Conservation (phyloP, 2,329 filamentous ascomycete genomes). For the Pseudonectria foliicola region DNA sequence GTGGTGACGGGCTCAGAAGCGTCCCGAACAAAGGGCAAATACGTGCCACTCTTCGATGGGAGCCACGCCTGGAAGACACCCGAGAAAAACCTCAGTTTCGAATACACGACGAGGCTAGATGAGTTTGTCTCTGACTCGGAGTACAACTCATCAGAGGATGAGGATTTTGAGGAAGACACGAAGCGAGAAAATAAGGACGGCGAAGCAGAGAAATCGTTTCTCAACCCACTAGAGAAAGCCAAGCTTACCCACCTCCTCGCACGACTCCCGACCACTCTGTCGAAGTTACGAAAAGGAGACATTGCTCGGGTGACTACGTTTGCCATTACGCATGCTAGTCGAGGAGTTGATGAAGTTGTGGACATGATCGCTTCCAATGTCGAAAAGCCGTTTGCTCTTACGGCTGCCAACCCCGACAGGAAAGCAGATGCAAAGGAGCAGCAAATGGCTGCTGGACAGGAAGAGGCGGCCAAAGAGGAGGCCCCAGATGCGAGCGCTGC, state of each 20-base stretch:
- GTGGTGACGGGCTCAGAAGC: constrained; percentile 60
- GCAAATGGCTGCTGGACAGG: constrained; percentile 18
- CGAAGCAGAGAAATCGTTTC: constrained; percentile 53
- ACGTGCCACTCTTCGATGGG: constrained; percentile 65
- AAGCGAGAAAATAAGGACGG: constrained; percentile 37
- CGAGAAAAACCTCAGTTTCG: constrained; percentile 65
- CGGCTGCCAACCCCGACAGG: constrained; percentile 58
- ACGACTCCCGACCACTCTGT: constrained; percentile 68
- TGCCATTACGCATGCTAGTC: constrained; percentile 78
- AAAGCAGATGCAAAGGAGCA: constrained; percentile 31
- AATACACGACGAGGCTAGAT: constrained; percentile 68
- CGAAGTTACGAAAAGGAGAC: constrained; percentile 73
- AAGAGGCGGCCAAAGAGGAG: constrained; percentile 34
- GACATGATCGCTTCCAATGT: constrained; percentile 80
- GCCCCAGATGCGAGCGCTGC: constrained; percentile 59
- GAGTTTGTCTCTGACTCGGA: constrained; percentile 79
- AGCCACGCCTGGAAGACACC: constrained; percentile 73
- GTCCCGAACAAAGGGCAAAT: constrained; percentile 41
- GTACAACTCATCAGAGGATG: constrained; percentile 82
- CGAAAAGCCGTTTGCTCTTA: constrained; percentile 66
- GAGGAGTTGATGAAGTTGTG: constrained; percentile 86
- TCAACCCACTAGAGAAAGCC: constrained; percentile 77
- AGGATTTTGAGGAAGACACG: constrained; percentile 59
- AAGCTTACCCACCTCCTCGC: constrained; percentile 80
- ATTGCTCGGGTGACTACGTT: constrained; percentile 81